Base-by-base conservation (phyloP, 1,139 yeast genomes). In the Yamadazyma blattariae region DNA sequence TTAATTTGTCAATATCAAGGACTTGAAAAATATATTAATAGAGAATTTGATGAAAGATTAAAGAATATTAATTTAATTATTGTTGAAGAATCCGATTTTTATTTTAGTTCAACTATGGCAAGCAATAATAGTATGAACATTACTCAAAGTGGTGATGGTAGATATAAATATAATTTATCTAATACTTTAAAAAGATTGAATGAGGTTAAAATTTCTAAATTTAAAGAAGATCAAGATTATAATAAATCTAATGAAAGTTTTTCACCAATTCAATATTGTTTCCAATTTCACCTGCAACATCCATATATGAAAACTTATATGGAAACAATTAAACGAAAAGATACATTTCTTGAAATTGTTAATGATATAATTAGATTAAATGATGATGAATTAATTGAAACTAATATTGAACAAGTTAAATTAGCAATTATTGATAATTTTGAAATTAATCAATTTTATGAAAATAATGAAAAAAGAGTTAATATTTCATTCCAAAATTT, bases 201-300 rank as follows among this genome's bases (percentile, higher is more conserved):
- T 35, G 31, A 4, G 10, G 15, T 17, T 8, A 30, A 20, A 21
- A 25, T 17, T 8, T 5, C 5, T 17, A 5, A 5, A 17, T 17
- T 17, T 17, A 17, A 17, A 17, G 19, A 17, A 17, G 19, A 17
- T 17, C 7, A 5, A 17, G 19, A 17, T 5, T 5, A 17, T 5
- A 7, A 7, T 5, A 17, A 17, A 17, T 5, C 5, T 5, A 7
- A 17, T 5, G 5, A 5, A 17, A 7, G 19, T 17, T 17, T 7
- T 5, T 5, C 7, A 5, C 61, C 62, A n/a, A 47, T 59, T 10
- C 67, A 61, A 34, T 56, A 39, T 38, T 56, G 61, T 19, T 41
- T 41, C 26, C 14, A 36, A 2, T 35, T 41, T 25, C 41, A 40
- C 27, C 29, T 35, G 16, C 57, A 59, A 22, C 40, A 58, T 12